Evolutionary conservation across 768 basidiomycete genomes (phyloP).

Genomic region (Amanita jacksonii): DNA sequence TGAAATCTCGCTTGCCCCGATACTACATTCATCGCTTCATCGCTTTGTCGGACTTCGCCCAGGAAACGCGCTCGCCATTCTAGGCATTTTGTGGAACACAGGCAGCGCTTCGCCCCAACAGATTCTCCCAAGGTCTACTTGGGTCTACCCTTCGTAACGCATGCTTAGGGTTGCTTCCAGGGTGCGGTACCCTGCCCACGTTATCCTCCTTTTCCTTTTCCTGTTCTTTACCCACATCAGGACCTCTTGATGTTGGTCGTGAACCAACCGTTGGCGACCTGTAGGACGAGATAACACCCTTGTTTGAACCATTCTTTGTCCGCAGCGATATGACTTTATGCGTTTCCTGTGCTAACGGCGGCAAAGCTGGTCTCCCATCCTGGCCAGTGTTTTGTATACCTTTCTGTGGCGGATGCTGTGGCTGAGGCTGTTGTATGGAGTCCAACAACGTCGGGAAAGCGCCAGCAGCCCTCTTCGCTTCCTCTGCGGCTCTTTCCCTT

Average conservation of each 20-base stretch:
- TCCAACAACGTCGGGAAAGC: constrained; percentile 50
- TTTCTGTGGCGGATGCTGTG: constrained; percentile 6
- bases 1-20: too few relatives aligned
- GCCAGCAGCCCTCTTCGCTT: constrained; percentile 41
- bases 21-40: too few relatives aligned
- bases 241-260: constrained; percentile 22
- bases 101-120: constrained; percentile 20
- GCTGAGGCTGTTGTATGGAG: constrained; percentile 1
- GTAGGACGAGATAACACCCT: constrained; percentile 47
- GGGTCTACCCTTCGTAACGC: constrained; percentile 20
- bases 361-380: constrained; percentile 8
- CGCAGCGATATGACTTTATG: constrained; percentile 54
- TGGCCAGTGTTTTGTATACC: background rate
- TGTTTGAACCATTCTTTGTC: constrained; percentile 25
- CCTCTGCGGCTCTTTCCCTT: constrained; percentile 34
- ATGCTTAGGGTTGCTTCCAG: constrained; percentile 26
- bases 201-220: constrained; percentile 23
- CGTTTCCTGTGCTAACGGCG: constrained; percentile 24
- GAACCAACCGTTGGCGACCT: constrained; percentile 29
- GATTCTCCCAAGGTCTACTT: constrained; percentile 35
- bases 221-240: background rate
- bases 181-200: constrained; percentile 29
- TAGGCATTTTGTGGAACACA: too few relatives aligned
- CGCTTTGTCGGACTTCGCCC: too few relatives aligned
- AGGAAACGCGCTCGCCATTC: too few relatives aligned